Base-by-base conservation (phyloP, 805 yeast genomes). In the Lipomyces sp. region DNA sequence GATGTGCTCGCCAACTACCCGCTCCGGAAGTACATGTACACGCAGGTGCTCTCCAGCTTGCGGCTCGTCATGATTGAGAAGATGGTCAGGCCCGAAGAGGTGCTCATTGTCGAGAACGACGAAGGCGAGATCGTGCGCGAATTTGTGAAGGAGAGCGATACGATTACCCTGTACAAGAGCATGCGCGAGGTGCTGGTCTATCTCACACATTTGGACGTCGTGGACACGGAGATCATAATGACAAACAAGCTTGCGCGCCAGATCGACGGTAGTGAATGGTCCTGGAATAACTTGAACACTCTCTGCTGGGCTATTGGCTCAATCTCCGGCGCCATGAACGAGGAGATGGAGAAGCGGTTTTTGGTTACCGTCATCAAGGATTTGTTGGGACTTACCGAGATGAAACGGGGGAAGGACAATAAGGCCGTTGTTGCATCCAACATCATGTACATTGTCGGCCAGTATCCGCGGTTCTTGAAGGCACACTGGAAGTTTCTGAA, bases 291-390 rank as follows among this genome's bases (percentile, higher is more conserved):
- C 66, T 84, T 93, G 63, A 93, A 93, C 69, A 93, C 98, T 2
- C 73, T 93, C 59, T 93, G 98, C 74, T 93, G 99, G 99, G 99
- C 99, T 10, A 93, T 93, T 68, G 99, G 99, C 57, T 91, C 98
- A 14, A 93, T 93, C 53, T 88, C 97, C 2, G 98, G 98, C 66
- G 86, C 98, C 1, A 93, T 93, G 98, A 89, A 86, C 66, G 98
- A 93, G 72, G 96, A 89, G 61, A 85, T 91, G 80, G 99, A 93
- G 67, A 93, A 90, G 71, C 79, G 93, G 63, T 93, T 93, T 67
- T 76, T 93, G 58, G 97, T 93, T 36, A 79, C 88, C 14, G 97
- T 93, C 29, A 91, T 93, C 61, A 93, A 88, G 70, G 97, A 91
- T 66, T 74, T 93, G 59, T 76, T 93, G 56, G 86, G 93, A 0